Evolutionary conservation across 169 alveolate genomes (phyloP), one percentile per base, ranked within the genome.

Genomic region (Plasmodium inui): DNA sequence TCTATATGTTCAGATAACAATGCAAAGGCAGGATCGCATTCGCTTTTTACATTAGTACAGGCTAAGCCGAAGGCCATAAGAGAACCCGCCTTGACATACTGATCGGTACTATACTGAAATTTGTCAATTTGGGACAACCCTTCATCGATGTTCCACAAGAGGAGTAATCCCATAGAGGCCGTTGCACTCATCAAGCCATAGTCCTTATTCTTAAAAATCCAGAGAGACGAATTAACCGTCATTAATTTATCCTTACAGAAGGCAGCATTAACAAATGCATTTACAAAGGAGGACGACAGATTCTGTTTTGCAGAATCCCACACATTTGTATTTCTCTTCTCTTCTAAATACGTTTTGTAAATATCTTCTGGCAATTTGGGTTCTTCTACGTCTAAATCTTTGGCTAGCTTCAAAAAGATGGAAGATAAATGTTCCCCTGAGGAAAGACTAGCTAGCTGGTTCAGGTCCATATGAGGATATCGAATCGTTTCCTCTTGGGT

Each of bases 231-330:
- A 9, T 97, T 97, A 26, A 89, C 96, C 26, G 97, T 96, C 96
- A 98, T 96, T 37, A 98, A 97, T 17, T 95, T 94, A 89, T 98
- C 99, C 53, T 98, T 98, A 92, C 99, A 98, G 93, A 97, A 98
- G 12, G 99, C 99, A 39, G 99, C 99, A 95, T 99, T 99, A n/a
- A 99, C 99, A 95, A 99, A 98, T n/a, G 99, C 99, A 93, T 99
- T 99, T 61, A 99, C 99, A 84, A 98, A 98, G 1, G 99, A 98
- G 39, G 99, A 96, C 1, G 99, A 99, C 82, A 99, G 95, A 90
- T 99, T 99, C 84, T 98, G 99, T 92, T 98, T 97, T 2, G 99
- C 99, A 12, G 99, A 97, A 92, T 98, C 99, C 71, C 98, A 84
- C 10, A 95, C 96, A 92, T 89, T 85, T 81, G 95, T 85, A 92